phyloP scores from a whole-genome alignment of 1,284 basidiomycete species.

The Dichomitus squalens region DNA sequence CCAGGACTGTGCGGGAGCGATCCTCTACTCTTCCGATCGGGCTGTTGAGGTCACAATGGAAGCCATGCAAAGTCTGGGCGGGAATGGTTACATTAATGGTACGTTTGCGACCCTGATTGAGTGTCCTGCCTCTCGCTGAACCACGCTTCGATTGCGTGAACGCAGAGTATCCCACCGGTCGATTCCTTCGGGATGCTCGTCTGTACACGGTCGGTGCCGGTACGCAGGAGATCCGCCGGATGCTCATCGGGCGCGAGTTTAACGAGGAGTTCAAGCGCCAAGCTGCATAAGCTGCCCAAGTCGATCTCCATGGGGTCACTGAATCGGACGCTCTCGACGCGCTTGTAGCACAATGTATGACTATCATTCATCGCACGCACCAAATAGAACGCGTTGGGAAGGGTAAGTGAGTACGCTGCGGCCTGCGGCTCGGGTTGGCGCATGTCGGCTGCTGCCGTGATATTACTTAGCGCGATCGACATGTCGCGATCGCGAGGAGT shows the following conservation, averaged over 20 bases:
- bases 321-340: too few relatives aligned
- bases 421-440: too few relatives aligned
- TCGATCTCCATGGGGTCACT: too few relatives aligned
- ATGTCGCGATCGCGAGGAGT: too few relatives aligned
- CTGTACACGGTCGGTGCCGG: slow-evolving; percentile 92
- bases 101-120: slow-evolving; percentile 18
- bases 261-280: slow-evolving; percentile 64
- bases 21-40: slow-evolving; percentile 88
- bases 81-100: slow-evolving; percentile 94
- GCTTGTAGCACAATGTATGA: not conserved
- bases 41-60: slow-evolving; percentile 91
- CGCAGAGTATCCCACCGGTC: slow-evolving; percentile 86
- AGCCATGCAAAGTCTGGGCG: slow-evolving; percentile 90
- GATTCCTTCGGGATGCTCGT: slow-evolving; percentile 82
- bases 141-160: not conserved
- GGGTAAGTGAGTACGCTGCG: too few relatives aligned
- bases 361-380: too few relatives aligned
- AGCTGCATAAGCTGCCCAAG: slow-evolving; percentile 11
- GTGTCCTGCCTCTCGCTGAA: not conserved
- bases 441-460: too few relatives aligned
- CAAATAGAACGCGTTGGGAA: too few relatives aligned
- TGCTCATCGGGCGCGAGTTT: slow-evolving; percentile 90
- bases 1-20: slow-evolving; percentile 91
- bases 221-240: slow-evolving; percentile 88
- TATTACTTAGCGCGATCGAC: too few relatives aligned